Evolutionary conservation across 1,139 yeast species (phyloP).

Genomic region (Lodderomyces beijingensis): DNA sequence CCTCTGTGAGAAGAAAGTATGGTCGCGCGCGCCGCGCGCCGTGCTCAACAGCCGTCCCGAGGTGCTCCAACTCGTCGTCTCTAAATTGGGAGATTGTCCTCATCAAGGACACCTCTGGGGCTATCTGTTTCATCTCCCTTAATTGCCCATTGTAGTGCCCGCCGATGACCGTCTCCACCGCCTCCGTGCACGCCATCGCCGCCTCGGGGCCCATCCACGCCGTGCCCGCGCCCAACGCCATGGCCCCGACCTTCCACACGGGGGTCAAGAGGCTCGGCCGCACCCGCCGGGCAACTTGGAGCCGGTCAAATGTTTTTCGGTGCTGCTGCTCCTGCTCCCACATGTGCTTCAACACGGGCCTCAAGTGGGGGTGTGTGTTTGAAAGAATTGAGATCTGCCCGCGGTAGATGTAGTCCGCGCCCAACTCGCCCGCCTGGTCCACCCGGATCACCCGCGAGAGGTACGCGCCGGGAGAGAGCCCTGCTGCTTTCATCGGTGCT

Average conservation of each 20-base stretch:
- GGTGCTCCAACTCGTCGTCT: constrained; percentile 93
- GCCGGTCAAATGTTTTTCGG: constrained; percentile 73
- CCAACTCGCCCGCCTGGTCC: constrained; percentile 98
- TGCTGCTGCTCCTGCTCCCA: constrained; percentile 97
- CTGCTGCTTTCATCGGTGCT: no score
- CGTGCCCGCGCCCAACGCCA: constrained; percentile 80
- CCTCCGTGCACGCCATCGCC: constrained; percentile 99
- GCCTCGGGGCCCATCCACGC: constrained; percentile 89
- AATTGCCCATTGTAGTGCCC: constrained; percentile 91
- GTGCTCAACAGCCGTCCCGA: constrained; percentile 86
- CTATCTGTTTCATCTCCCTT: constrained; percentile 50
- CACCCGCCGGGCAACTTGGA: constrained; percentile 75
- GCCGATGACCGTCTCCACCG: constrained; percentile 97
- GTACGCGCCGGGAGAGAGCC: constrained; percentile 36
- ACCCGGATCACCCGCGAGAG: constrained; percentile 79
- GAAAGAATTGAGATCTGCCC: constrained; percentile 85
- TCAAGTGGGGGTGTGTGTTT: constrained; percentile 63
- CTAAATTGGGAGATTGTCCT: constrained; percentile 71
- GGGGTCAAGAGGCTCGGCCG: constrained; percentile 92
- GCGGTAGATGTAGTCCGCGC: constrained; percentile 88
- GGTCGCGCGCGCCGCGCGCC: constrained; percentile 95
- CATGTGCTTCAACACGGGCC: constrained; percentile 82
- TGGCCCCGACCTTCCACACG: constrained; percentile 88
- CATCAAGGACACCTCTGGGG: no score
- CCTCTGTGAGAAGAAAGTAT: constrained; percentile 80